Evolutionary conservation across 2,329 filamentous ascomycete species (phyloP).

Genomic region (Cladosporium cucumerinum): DNA sequence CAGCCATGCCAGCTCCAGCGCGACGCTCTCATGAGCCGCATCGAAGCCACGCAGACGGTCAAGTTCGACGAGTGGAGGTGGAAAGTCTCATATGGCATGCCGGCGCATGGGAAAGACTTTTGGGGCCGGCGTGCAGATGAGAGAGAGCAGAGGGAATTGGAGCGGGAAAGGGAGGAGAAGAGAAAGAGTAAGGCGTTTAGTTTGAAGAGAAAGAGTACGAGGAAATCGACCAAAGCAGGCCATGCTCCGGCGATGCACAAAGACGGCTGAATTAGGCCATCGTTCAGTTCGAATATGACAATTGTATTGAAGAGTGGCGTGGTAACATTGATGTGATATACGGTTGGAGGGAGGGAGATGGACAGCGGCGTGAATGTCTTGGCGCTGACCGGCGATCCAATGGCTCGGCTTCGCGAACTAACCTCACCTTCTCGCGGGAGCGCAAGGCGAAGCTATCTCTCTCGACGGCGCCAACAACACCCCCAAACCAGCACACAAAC

Average conservation of each 20-base stretch:
- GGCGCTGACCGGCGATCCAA: constrained; percentile 6
- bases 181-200: constrained; percentile 27
- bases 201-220: constrained; percentile 24
- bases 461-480: constrained; percentile 3
- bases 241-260: neutral
- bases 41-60: constrained; percentile 31
- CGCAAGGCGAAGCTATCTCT: neutral
- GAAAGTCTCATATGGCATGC: constrained; percentile 40
- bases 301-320: neutral
- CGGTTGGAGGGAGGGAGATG: neutral
- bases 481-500: neutral
- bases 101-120: constrained; percentile 30
- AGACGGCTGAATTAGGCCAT: neutral
- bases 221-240: constrained; percentile 8
- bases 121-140: constrained; percentile 27
- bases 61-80: constrained; percentile 40
- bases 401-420: neutral
- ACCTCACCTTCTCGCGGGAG: constrained; percentile 4
- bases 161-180: constrained; percentile 19
- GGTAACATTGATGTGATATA: neutral
- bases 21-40: constrained; percentile 26
- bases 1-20: constrained; percentile 31
- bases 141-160: constrained; percentile 24
- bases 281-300: neutral
- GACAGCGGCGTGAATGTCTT: neutral